phyloP scores from a whole-genome alignment of 2,329 filamentous ascomycete species.

The Aspergillus sp. region DNA sequence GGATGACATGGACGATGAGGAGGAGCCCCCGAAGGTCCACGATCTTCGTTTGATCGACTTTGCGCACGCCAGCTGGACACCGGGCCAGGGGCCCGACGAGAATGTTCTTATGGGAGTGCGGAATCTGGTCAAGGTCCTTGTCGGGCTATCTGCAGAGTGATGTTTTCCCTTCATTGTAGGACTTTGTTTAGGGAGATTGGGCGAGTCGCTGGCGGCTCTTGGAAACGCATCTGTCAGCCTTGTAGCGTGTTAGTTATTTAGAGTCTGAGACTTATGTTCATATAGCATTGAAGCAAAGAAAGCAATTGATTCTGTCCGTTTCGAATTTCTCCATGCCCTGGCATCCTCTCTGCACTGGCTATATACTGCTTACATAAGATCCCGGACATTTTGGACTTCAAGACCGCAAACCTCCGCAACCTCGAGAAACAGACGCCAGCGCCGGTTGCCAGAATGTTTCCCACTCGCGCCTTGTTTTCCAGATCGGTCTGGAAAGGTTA shows the following conservation, averaged over 20 bases:
- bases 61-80: slow-evolving; percentile 79
- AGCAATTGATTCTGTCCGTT: background rate
- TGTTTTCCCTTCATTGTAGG: background rate
- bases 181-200: background rate
- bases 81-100: slow-evolving; percentile 75
- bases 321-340: background rate
- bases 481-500: slow-evolving; percentile 85
- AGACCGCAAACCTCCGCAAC: slow-evolving; percentile 1
- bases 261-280: background rate
- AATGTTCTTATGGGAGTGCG: slow-evolving; percentile 69
- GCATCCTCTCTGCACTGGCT: no score
- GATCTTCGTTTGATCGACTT: slow-evolving; percentile 90
- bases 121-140: slow-evolving; percentile 63
- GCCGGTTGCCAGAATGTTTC: slow-evolving; percentile 51
- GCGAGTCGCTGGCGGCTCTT: background rate
- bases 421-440: slow-evolving; percentile 5
- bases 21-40: slow-evolving; percentile 58
- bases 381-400: background rate
- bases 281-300: background rate
- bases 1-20: slow-evolving; percentile 45
- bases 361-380: slow-evolving; percentile 4
- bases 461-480: slow-evolving; percentile 59
- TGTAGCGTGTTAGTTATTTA: background rate
- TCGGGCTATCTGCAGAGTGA: slow-evolving; percentile 45
- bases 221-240: no score